phyloP scores from a whole-genome alignment of 139 green algal species.

The Chlorella sp. region DNA sequence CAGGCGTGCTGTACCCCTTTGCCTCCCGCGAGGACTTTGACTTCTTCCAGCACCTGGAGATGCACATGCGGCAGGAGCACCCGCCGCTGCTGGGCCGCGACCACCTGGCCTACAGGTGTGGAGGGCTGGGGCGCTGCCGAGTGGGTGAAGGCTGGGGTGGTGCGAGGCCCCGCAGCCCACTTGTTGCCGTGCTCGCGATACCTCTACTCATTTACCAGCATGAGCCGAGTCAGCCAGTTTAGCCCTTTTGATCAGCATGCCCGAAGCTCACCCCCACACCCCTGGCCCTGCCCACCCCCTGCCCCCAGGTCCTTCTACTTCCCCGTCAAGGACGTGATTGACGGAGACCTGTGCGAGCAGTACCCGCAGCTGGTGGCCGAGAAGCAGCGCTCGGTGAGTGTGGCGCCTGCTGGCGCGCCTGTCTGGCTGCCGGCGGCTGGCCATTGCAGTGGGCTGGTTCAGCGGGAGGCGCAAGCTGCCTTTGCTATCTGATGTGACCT shows the following conservation, averaged over 20 bases:
- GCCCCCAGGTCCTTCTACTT: slow-evolving; percentile 88
- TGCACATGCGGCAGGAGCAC: slow-evolving; percentile 97
- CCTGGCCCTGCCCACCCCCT: too few species aligned
- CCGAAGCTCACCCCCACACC: too few species aligned
- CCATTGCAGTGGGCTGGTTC: too few species aligned
- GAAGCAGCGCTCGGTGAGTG: slow-evolving; percentile 71
- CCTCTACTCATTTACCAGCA: too few species aligned
- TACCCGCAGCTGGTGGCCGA: slow-evolving; percentile 71
- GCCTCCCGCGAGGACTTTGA: slow-evolving; percentile 90
- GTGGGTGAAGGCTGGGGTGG: not conserved
- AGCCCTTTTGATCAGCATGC: too few species aligned
- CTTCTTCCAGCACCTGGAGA: slow-evolving; percentile 98
- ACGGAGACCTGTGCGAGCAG: slow-evolving; percentile 97
- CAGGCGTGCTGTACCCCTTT: slow-evolving; percentile 89
- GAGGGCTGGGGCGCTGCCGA: not conserved
- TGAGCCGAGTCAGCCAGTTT: too few species aligned
- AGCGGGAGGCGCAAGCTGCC: too few species aligned
- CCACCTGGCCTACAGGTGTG: slow-evolving; percentile 87
- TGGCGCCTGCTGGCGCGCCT: not conserved
- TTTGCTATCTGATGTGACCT: too few species aligned
- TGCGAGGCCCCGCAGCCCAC: too few species aligned
- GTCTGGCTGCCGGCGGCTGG: too few species aligned
- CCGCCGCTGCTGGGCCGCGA: slow-evolving; percentile 93
- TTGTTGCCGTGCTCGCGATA: too few species aligned
- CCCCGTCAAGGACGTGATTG: slow-evolving; percentile 93